Conservation (phyloP, 1,284 basidiomycete genomes). For the Leccinum griseonigrum region DNA sequence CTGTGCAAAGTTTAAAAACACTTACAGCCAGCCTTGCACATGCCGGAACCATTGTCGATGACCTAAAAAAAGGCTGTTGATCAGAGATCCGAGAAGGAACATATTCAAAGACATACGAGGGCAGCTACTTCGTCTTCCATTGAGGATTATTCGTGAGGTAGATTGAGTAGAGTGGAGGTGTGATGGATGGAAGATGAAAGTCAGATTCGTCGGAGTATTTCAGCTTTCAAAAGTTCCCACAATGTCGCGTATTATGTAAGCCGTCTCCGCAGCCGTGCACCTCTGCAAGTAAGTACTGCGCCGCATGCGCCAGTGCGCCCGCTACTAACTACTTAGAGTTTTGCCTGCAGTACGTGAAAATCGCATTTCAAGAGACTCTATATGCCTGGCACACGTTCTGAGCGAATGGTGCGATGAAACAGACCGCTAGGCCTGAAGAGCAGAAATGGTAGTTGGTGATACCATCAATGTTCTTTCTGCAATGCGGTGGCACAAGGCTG, state of each 20-base stretch:
- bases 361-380: too few species aligned
- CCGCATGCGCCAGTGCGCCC: background rate
- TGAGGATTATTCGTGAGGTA: slow-evolving; percentile 16
- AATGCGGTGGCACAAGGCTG: background rate
- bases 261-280: background rate
- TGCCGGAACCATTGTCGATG: slow-evolving; percentile 66
- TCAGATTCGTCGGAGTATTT: slow-evolving; percentile 25
- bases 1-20: slow-evolving; percentile 5
- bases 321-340: too few species aligned
- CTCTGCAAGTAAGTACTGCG: background rate
- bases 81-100: background rate
- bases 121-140: slow-evolving; percentile 49
- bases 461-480: background rate
- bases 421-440: background rate
- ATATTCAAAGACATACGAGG: slow-evolving; percentile 32
- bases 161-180: slow-evolving; percentile 15
- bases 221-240: slow-evolving; percentile 22
- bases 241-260: slow-evolving; percentile 8
- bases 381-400: background rate
- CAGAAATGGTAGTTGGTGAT: background rate
- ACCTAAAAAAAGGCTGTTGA: slow-evolving; percentile 34
- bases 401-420: background rate
- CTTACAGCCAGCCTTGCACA: slow-evolving; percentile 69
- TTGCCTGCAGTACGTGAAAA: too few species aligned
- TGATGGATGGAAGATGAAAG: slow-evolving; percentile 12